Evolutionary conservation across 2,329 filamentous ascomycete genomes (phyloP).

Genomic region (Amauroascus verrucosus): DNA sequence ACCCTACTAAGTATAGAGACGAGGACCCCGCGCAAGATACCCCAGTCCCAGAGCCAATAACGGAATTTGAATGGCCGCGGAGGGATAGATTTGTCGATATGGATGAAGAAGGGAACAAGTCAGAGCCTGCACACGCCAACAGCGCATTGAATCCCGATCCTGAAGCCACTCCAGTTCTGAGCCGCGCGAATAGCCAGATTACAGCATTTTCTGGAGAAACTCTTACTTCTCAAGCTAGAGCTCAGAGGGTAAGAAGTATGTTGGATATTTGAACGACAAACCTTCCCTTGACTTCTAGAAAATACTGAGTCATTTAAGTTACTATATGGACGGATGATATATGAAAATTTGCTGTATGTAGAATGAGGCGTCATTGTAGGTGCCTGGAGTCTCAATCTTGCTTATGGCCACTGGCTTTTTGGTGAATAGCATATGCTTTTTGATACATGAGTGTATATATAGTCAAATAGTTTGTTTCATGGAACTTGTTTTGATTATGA

Average conservation of each 20-base stretch:
- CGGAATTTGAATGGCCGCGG: slow-evolving; percentile 6
- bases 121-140: neutral
- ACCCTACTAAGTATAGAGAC: slow-evolving; percentile 13
- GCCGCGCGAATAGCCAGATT: slow-evolving; percentile 10
- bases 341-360: no score
- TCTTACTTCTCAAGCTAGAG: slow-evolving; percentile 10
- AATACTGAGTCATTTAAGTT: neutral
- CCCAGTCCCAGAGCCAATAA: neutral
- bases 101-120: neutral
- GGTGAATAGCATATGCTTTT: no score
- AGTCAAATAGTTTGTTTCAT: no score
- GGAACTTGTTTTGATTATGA: no score
- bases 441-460: no score
- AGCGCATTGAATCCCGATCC: neutral
- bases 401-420: no score
- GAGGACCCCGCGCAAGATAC: slow-evolving; percentile 2
- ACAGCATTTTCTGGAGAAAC: slow-evolving; percentile 14
- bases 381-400: no score
- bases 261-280: slow-evolving; percentile 13
- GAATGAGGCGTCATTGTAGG: no score
- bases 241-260: slow-evolving; percentile 15
- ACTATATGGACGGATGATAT: neutral
- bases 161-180: neutral
- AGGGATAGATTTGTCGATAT: neutral
- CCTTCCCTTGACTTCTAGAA: neutral